Evolutionary conservation across 345 rosid genomes (phyloP).

Genomic region (Atalantia buxifolia): DNA sequence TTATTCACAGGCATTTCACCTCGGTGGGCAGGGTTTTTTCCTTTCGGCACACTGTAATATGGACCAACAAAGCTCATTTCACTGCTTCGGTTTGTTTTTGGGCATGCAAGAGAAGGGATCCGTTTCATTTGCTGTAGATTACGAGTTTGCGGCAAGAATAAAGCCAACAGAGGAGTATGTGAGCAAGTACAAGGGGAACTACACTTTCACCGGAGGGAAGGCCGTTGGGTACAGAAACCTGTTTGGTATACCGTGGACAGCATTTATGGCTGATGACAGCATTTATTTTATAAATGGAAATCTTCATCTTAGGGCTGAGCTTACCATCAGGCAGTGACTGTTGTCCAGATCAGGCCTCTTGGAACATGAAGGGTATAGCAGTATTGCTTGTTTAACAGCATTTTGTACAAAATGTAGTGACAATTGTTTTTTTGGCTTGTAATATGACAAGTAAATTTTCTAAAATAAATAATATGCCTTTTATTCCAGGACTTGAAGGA

Average conservation of each 20-base stretch:
- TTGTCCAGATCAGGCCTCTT: not conserved
- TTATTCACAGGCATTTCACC: constrained; percentile 67
- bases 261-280: constrained; percentile 56
- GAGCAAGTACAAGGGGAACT: constrained; percentile 52
- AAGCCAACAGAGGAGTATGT: constrained; percentile 57
- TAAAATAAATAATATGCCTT: not conserved
- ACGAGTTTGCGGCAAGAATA: constrained; percentile 69
- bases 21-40: constrained; percentile 70
- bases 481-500: not conserved
- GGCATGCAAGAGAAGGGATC: constrained; percentile 70
- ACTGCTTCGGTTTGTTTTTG: constrained; percentile 73
- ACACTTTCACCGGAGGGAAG: constrained; percentile 55
- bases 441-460: not conserved
- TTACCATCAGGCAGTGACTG: constrained; percentile 52
- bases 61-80: constrained; percentile 55
- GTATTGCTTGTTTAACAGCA: not conserved
- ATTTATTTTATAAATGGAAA: constrained; percentile 59
- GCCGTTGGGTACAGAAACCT: constrained; percentile 63
- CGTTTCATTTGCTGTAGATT: constrained; percentile 50
- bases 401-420: not conserved
- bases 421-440: not conserved
- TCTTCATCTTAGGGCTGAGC: constrained; percentile 83
- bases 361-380: not conserved
- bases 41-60: constrained; percentile 65
- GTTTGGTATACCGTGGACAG: constrained; percentile 53